Base-by-base conservation (phyloP, 805 yeast genomes). In the Hemisphaericaspora nanyangensis region DNA sequence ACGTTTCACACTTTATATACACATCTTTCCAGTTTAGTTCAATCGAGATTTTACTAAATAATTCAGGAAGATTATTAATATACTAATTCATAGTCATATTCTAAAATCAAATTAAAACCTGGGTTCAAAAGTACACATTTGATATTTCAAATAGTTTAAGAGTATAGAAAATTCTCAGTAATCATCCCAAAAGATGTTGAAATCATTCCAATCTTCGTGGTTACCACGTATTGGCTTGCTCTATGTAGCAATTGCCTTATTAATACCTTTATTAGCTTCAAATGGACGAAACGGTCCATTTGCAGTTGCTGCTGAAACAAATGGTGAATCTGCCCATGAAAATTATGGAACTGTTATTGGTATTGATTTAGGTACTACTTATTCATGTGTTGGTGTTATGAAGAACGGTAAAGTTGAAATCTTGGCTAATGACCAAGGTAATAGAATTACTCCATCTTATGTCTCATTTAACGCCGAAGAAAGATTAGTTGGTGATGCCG, bases 341-440 rank as follows among this genome's bases (percentile, higher is more conserved):
- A 57, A 48, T 45, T 68, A 68, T 48, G 74, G 74, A 44, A 68
- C 74, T 24, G 74, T 68, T n/a, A 68, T 82, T 47, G 88, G 90
- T 68, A 82, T 82, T 60, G 90, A 82, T 71, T 79, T 82, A 68
- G 90, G 90, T 72, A 82, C 90, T 44, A 88, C 95, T 44, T 88
- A 88, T 75, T 88, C 96, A 37, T 89, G 96, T 80, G 96, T 89
- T 48, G 96, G 95, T 55, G 95, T 88, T 61, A 88, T 88, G 76
- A 76, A 88, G 56, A 85, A 85, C 61, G 95, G 91, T 54, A 77
- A 85, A 63, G 97, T 90, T 38, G 97, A 90, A 71, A 90, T 89
- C 67, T 85, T 89, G 62, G 96, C 97, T 58, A 89, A 89, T 65
- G 97, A 90, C 68, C 97, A 89, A 76, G 97, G 97, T 81, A 89